Base-by-base conservation (phyloP, 2,329 filamentous ascomycete species). In the Penicillium brasilianum region DNA sequence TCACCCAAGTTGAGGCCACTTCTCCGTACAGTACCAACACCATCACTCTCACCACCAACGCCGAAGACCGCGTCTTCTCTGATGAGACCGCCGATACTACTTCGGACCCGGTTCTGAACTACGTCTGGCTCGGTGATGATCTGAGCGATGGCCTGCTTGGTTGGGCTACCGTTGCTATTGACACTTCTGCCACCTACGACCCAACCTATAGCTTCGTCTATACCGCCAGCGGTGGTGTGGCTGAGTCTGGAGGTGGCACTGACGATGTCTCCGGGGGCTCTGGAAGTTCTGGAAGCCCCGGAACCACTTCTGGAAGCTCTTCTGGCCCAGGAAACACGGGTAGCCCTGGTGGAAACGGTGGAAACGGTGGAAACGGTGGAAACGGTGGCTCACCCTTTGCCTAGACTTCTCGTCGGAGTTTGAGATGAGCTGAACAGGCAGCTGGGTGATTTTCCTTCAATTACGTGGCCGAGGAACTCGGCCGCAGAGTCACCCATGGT, bases 41-140 rank as follows among this genome's bases (percentile, higher is more conserved):
- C 0, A 73, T 80, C 43, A 34, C 58, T 1, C 57, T 76, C 16
- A 80, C 76, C 5, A 69, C 66, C 39, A 82, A 83, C 61, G 71
- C 70, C 8, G 72, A 77, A 6, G 80, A 83, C 63, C 56, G 63
- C 16, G 74, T 85, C 32, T 77, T 82, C 53, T 74, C 80, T n/a
- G 73, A 75, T 62, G 79, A 82, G 68, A 77, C 80, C 9, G 61
- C 54, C 8, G 78, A 78, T 56, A 80, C 78, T 8, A 80, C 81
- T 39, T 82, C 82, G 57, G 83, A 86, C 65, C 85, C 85, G 0
- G 77, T 87, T 63, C 75, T 86, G 57, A 80, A 87, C 65, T 85
- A 85, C 66, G 78, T 82, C 14, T 76, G 81, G 13, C 79, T 88
- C 4, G 84, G 85, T 9, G 80, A 87, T 55, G 70, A 71, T 37